Evolutionary conservation across 2,329 filamentous ascomycete species (phyloP), one percentile per base, ranked within the genome.

Genomic region (Alternaria alternata): DNA sequence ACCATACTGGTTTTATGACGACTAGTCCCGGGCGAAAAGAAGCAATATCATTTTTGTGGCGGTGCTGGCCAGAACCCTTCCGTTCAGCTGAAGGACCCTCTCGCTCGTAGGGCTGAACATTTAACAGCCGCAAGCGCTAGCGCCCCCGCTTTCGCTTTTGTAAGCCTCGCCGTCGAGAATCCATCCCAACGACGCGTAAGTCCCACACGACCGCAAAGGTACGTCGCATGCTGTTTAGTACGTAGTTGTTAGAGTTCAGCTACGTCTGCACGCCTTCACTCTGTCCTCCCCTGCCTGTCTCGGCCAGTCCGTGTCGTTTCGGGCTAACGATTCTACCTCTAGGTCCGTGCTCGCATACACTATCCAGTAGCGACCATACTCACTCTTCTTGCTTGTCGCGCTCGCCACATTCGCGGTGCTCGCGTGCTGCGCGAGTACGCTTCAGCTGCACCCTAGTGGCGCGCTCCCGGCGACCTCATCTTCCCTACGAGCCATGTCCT

Each of bases 371-470:
- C 63, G 55, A 61, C 54, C 43, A 47, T 41, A 16, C 49, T 36
- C 41, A 51, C 55, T 48, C 60, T 38, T 51, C 56, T 54, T 64
- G 57, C 66, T 59, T 59, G 57, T 61, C 51, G 65, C 60, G 51
- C 65, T 74, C 68, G 74, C 74, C 72, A 75, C 71, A 64, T 43
- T 66, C 66, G 65, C 68, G 64, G 62, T 64, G 67, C 61, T 56
- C 60, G 63, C 64, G 62, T 64, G 62, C 63, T 65, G 64, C 63
- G 54, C 61, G 57, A 57, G 62, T 66, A 68, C 71, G 62, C 71
- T 71, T 77, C 77, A 78, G 75, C 72, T 77, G 70, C 69, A 62
- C 62, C 57, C 65, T 51, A 51, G 74, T 76, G 70, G 75, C 75
- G 69, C 64, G 57, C 70, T 66, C 64, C 63, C 66, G 66, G 53